These are phyloP conservation scores for Phytophthora idaei DNA, from an alignment of 352 stramenopile genomes.

Conservation along the genomic window DNA sequence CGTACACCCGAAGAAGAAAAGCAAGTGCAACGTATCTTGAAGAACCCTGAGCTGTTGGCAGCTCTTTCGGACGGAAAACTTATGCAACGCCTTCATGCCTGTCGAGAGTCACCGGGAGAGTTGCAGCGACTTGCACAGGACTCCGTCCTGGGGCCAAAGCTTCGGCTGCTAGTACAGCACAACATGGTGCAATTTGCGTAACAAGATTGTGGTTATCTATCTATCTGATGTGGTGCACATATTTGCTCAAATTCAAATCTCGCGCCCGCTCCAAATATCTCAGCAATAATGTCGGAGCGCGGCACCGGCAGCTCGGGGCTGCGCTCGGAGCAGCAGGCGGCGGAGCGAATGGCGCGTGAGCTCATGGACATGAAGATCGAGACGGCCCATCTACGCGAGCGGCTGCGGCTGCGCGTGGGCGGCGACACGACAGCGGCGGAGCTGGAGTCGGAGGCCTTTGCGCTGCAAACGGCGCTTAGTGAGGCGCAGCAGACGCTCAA, in stretches of 20 bases:
- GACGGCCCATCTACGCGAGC: slow-evolving; percentile 73
- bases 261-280: not conserved
- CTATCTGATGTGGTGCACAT: not conserved
- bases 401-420: slow-evolving; percentile 71
- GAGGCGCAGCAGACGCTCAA: slow-evolving; percentile 61
- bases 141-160: slow-evolving; percentile 49
- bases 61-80: slow-evolving; percentile 62
- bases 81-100: slow-evolving; percentile 59
- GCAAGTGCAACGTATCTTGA: slow-evolving; percentile 70
- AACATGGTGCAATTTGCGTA: slow-evolving; percentile 62
- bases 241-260: slow-evolving; percentile 1
- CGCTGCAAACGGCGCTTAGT: slow-evolving; percentile 57
- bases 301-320: not conserved
- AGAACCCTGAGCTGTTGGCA: slow-evolving; percentile 64
- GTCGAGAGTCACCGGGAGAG: slow-evolving; percentile 43
- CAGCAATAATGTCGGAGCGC: slow-evolving; percentile 17
- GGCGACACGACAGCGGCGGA: slow-evolving; percentile 75
- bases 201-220: not conserved
- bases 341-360: slow-evolving; percentile 62
- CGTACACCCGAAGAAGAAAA: slow-evolving; percentile 62
- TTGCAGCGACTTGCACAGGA: slow-evolving; percentile 55
- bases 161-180: slow-evolving; percentile 58
- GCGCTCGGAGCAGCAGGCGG: slow-evolving; percentile 52
- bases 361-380: slow-evolving; percentile 90
- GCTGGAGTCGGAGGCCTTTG: slow-evolving; percentile 81